Conservation (phyloP, 371 early-diverging fungal species). For the Rhizopus sp. region DNA sequence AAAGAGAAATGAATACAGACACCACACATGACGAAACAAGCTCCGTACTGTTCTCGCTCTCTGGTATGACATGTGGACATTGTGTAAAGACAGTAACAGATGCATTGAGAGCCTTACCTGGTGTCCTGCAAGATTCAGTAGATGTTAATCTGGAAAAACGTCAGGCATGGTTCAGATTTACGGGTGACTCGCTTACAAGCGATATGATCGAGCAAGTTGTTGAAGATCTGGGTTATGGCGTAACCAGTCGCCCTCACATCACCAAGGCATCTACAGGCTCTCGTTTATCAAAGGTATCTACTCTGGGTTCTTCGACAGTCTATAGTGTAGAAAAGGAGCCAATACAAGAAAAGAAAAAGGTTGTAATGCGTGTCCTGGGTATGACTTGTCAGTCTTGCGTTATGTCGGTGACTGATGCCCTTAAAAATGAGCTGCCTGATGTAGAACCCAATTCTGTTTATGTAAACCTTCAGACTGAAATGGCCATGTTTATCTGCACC, state of each 20-base stretch:
- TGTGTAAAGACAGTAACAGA: conserved; percentile 71
- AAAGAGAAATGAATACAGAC: background rate
- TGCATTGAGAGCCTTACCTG: conserved; percentile 41
- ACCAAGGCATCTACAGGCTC: conserved; percentile 1
- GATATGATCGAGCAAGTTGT: conserved; percentile 46
- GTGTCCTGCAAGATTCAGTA: conserved; percentile 54
- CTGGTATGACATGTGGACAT: conserved; percentile 83
- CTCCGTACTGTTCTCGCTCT: conserved; percentile 39
- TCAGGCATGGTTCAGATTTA: conserved; percentile 46
- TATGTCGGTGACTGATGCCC: conserved; percentile 34
- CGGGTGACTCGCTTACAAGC: conserved; percentile 14
- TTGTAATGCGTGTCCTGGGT: conserved; percentile 61
- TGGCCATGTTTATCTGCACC: conserved; percentile 46
- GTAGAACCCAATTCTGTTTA: conserved; percentile 36
- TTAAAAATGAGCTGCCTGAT: conserved; percentile 27
- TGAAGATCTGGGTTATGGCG: conserved; percentile 69
- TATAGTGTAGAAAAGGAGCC: background rate
- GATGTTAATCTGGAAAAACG: conserved; percentile 47
- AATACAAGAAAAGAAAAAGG: conserved; percentile 23
- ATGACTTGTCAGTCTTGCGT: conserved; percentile 91
- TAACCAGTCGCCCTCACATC: conserved; percentile 31
- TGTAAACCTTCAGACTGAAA: conserved; percentile 46
- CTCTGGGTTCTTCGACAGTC: background rate
- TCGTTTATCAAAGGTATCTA: background rate
- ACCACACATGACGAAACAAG: background rate